Percentiles rank a stretch among this genome's conserved stretches.
phyloP scores from a whole-genome alignment of 768 basidiomycete genomes.

The Erythrobasidium yunnanense region DNA sequence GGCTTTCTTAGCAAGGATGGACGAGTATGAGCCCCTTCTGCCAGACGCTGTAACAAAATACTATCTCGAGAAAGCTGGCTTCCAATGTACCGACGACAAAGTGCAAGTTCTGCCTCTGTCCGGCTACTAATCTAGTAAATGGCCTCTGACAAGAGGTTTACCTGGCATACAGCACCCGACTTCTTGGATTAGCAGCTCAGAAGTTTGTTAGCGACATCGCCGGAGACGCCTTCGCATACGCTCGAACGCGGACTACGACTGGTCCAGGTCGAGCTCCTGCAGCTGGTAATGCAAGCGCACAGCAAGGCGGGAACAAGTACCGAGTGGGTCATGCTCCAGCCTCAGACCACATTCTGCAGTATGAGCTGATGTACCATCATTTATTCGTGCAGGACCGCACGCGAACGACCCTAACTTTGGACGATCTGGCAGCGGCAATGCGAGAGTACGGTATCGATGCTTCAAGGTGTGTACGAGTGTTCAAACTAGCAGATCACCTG shows the following conservation, averaged over 20 bases:
- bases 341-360: not conserved
- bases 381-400: constrained; percentile 48
- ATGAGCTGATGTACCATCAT: not conserved
- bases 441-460: constrained; percentile 92
- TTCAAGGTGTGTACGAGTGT: not conserved
- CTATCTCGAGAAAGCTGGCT: constrained; percentile 23
- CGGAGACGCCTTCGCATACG: constrained; percentile 92
- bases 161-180: constrained; percentile 43
- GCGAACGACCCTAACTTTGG: constrained; percentile 90
- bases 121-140: no score
- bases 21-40: constrained; percentile 14
- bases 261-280: constrained; percentile 45
- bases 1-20: constrained; percentile 21
- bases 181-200: constrained; percentile 88
- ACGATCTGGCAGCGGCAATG: constrained; percentile 83
- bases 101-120: constrained; percentile 9
- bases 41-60: constrained; percentile 32
- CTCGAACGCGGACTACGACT: constrained; percentile 84
- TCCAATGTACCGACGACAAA: constrained; percentile 22
- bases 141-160: no score
- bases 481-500: not conserved
- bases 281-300: not conserved
- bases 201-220: constrained; percentile 97
- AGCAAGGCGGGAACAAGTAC: not conserved
- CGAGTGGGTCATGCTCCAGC: not conserved